Evolutionary conservation across 2,329 filamentous ascomycete species (phyloP).

Genomic region (Apiospora phragmitis): DNA sequence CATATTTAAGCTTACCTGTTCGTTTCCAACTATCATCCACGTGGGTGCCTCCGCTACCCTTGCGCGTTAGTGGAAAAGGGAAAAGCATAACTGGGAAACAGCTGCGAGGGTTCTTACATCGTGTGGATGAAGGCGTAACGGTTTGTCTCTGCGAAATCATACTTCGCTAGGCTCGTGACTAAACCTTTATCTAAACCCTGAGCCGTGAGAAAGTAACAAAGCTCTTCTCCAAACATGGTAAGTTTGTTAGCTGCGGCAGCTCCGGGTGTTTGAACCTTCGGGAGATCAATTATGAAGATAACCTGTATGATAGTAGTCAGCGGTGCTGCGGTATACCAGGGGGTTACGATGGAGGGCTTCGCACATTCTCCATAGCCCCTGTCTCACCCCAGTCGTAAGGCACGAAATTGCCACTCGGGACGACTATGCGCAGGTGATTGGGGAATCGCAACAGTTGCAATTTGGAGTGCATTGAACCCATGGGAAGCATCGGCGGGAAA

Average conservation of each 20-base stretch:
- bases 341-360: slow-evolving; percentile 24
- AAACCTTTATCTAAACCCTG: slow-evolving; percentile 66
- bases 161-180: slow-evolving; percentile 68
- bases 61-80: slow-evolving; percentile 21
- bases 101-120: slow-evolving; percentile 57
- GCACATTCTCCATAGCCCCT: slow-evolving; percentile 81
- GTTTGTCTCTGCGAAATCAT: slow-evolving; percentile 77
- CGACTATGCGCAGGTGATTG: slow-evolving; percentile 71
- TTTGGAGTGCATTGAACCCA: slow-evolving; percentile 89
- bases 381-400: slow-evolving; percentile 88
- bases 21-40: slow-evolving; percentile 43
- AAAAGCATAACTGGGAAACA: slow-evolving; percentile 12
- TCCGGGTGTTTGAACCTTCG: slow-evolving; percentile 44
- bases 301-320: slow-evolving; percentile 48
- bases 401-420: slow-evolving; percentile 86
- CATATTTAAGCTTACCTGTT: slow-evolving; percentile 37
- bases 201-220: slow-evolving; percentile 69
- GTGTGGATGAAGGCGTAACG: slow-evolving; percentile 81
- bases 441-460: slow-evolving; percentile 84
- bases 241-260: slow-evolving; percentile 32
- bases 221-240: slow-evolving; percentile 65
- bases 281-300: slow-evolving; percentile 91
- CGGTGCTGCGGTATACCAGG: slow-evolving; percentile 17
- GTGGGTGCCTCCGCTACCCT: slow-evolving; percentile 57
- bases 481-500: slow-evolving; percentile 78